These are phyloP conservation scores for Bigelowiella natans DNA, from an alignment of 78 protist species.

Conservation along the genomic window DNA sequence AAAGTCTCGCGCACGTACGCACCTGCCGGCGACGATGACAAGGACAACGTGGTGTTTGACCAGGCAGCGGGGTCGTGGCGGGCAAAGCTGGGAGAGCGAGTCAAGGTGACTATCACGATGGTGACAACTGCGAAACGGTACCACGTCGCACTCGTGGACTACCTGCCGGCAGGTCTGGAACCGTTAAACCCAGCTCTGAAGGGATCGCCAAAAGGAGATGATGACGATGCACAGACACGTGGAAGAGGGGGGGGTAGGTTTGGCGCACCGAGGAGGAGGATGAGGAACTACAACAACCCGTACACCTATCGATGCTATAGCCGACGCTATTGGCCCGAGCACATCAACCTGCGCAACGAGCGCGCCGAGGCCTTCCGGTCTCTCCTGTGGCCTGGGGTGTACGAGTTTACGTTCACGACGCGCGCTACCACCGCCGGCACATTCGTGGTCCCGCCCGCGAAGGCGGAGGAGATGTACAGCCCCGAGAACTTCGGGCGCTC, in stretches of 20 bases:
- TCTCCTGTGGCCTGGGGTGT: not conserved
- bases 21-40: not conserved
- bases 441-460: conserved; percentile 13
- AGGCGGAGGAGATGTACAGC: conserved; percentile 17
- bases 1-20: not conserved
- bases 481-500: not conserved
- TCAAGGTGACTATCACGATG: not conserved
- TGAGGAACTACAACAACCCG: no score
- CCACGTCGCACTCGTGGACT: conserved; percentile 17
- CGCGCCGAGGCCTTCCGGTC: conserved; percentile 17
- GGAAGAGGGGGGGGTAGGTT: no score
- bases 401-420: not conserved
- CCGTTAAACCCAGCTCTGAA: not conserved
- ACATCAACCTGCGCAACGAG: conserved; percentile 6
- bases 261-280: no score
- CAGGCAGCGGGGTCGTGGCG: not conserved
- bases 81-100: not conserved
- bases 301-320: not conserved
- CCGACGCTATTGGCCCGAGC: not conserved
- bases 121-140: not conserved
- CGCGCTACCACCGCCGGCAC: not conserved
- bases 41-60: not conserved
- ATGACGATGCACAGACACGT: no score
- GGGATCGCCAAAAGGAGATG: no score
- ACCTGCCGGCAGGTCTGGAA: conserved; percentile 10